phyloP scores from a whole-genome alignment of 148 eudicot species.

The Bassia scoparia region DNA sequence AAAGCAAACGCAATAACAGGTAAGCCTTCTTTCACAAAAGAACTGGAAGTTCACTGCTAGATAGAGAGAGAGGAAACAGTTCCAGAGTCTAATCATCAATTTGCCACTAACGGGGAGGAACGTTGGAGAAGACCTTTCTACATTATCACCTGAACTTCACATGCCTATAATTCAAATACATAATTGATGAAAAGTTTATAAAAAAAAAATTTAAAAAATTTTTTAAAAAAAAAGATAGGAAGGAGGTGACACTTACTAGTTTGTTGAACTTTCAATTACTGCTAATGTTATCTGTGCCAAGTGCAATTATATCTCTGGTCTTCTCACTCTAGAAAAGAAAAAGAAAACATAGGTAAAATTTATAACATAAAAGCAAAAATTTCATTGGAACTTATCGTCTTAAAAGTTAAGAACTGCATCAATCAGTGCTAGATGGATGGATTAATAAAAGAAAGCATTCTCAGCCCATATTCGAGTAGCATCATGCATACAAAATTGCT shows the following conservation, averaged over 20 bases:
- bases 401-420: background rate
- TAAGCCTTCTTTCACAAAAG: background rate
- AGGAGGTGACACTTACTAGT: constrained; percentile 51
- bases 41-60: too few species aligned
- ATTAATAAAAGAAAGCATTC: background rate
- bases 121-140: too few species aligned
- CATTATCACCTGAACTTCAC: too few species aligned
- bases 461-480: background rate
- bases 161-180: too few species aligned
- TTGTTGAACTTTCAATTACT: constrained; percentile 80
- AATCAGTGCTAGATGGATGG: background rate
- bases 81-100: too few species aligned
- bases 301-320: constrained; percentile 68
- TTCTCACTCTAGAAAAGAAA: constrained; percentile 64
- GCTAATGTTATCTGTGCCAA: constrained; percentile 90
- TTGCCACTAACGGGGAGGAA: too few species aligned
- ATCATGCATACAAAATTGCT: background rate
- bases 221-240: background rate
- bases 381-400: background rate
- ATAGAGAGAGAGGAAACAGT: too few species aligned
- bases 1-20: constrained; percentile 7
- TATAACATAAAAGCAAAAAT: background rate
- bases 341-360: constrained; percentile 13
- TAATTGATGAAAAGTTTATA: too few species aligned
- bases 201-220: too few species aligned